Evolutionary conservation across 2,329 filamentous ascomycete genomes (phyloP).

Genomic region (Claviceps sp.): DNA sequence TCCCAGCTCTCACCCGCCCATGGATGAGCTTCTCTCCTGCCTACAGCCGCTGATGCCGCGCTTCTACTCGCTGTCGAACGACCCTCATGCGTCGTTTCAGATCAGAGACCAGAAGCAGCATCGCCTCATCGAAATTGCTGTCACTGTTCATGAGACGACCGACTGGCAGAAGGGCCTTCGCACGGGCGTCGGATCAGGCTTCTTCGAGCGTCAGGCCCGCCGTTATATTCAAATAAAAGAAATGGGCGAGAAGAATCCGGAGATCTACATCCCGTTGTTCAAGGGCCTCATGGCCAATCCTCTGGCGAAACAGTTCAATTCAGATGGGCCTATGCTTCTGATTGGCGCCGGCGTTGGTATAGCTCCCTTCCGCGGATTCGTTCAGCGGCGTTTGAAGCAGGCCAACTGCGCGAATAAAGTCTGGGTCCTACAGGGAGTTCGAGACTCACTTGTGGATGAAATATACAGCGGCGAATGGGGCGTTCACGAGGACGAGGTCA

Average conservation of each 20-base stretch:
- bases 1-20: constrained; percentile 76
- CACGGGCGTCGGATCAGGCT: constrained; percentile 82
- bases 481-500: constrained; percentile 76
- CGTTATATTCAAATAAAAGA: constrained; percentile 56
- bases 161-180: constrained; percentile 64
- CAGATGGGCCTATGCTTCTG: constrained; percentile 92
- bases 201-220: constrained; percentile 74
- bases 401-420: constrained; percentile 97
- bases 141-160: constrained; percentile 77
- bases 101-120: constrained; percentile 56
- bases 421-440: constrained; percentile 87
- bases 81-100: constrained; percentile 66
- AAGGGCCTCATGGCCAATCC: constrained; percentile 96
- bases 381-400: constrained; percentile 83
- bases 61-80: constrained; percentile 96
- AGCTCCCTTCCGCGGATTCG: constrained; percentile 94
- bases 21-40: constrained; percentile 67
- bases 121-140: constrained; percentile 87
- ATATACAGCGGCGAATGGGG: constrained; percentile 96
- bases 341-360: constrained; percentile 95
- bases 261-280: constrained; percentile 88
- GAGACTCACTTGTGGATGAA: constrained; percentile 90
- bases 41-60: constrained; percentile 88
- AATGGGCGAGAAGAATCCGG: constrained; percentile 39
- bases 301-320: constrained; percentile 77